phyloP scores from a whole-genome alignment of 176 grass and related monocot species.

The Coix lacrymajobi region DNA sequence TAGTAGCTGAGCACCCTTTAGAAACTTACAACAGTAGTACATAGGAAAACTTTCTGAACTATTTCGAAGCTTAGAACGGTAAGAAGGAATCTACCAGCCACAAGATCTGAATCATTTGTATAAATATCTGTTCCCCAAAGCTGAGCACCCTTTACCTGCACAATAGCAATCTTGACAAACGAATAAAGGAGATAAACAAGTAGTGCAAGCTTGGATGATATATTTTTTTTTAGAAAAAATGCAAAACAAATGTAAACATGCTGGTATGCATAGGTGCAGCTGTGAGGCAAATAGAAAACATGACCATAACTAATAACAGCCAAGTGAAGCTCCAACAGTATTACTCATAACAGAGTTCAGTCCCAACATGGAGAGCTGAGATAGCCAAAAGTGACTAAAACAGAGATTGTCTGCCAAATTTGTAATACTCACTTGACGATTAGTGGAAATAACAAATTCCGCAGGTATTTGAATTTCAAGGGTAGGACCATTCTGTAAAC shows the following conservation, averaged over 20 bases:
- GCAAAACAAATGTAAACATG: not conserved
- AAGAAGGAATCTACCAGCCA: conserved; percentile 57
- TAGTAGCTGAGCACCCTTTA: conserved; percentile 16
- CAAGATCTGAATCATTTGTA: conserved; percentile 96
- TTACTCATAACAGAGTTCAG: not conserved
- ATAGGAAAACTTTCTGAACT: no score
- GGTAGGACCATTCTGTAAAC: conserved; percentile 46
- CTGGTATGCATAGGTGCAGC: not conserved
- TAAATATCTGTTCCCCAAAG: conserved; percentile 96
- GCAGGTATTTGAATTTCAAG: conserved; percentile 84
- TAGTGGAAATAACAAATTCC: conserved; percentile 81
- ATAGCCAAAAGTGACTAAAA: conserved; percentile 6
- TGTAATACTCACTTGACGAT: conserved; percentile 61
- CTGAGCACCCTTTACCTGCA: conserved; percentile 96
- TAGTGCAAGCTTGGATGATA: not conserved
- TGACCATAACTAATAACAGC: not conserved
- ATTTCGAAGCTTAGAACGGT: conserved; percentile 10
- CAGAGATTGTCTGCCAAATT: not conserved
- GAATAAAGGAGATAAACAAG: conserved; percentile 4
- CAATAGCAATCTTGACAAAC: conserved; percentile 20
- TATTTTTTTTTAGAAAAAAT: not conserved
- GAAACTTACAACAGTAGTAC: conserved; percentile 7
- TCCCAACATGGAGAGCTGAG: not conserved
- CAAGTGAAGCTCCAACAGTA: not conserved
- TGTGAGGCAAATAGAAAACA: not conserved